These are phyloP conservation scores for Fraxinus anomala DNA, from an alignment of 257 asterid species.

Conservation along the genomic window DNA sequence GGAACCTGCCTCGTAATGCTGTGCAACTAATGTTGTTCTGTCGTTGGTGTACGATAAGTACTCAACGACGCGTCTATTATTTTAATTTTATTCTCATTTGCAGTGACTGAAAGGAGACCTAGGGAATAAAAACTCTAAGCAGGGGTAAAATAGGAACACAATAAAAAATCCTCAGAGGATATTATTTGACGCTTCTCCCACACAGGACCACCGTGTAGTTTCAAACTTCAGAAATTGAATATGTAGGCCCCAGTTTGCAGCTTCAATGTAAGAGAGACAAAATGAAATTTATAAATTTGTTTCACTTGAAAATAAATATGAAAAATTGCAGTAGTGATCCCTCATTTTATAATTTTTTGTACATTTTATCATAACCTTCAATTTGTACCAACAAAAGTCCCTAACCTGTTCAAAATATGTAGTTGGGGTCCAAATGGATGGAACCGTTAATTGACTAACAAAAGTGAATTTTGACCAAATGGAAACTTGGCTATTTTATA, in stretches of 20 bases:
- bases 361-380: too few species aligned
- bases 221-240: too few species aligned
- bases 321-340: too few species aligned
- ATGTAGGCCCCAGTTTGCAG: constrained; percentile 29
- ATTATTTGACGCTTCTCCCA: background rate
- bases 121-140: background rate
- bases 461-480: too few species aligned
- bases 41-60: constrained; percentile 11
- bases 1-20: constrained; percentile 11
- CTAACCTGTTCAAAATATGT: too few species aligned
- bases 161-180: background rate
- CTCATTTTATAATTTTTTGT: too few species aligned
- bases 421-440: too few species aligned
- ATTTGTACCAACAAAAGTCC: too few species aligned
- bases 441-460: too few species aligned
- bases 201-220: too few species aligned
- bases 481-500: too few species aligned
- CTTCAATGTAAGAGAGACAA: constrained; percentile 25
- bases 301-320: constrained; percentile 17
- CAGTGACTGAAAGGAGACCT: background rate
- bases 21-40: constrained; percentile 23
- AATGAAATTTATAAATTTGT: constrained; percentile 33
- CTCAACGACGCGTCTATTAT: constrained; percentile 23
- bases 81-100: background rate
- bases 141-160: background rate